phyloP scores from a whole-genome alignment of 139 green algal species.

The Haematococcus lacustris region DNA sequence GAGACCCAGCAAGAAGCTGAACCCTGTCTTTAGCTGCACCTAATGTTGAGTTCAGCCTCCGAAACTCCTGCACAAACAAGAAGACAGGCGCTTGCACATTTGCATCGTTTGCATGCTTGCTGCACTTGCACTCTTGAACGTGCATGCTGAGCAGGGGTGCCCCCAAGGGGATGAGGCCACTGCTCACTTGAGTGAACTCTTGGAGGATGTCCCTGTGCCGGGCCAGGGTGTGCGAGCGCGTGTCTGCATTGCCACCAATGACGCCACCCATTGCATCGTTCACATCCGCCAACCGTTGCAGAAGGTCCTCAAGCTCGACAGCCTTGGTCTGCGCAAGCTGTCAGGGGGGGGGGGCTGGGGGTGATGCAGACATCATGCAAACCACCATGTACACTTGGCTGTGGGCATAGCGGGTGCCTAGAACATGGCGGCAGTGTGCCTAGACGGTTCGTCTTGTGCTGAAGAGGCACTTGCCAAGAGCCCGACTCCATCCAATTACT shows the following conservation, averaged over 20 bases:
- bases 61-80: constrained; percentile 59
- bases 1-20: constrained; percentile 54
- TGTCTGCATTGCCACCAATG: constrained; percentile 50
- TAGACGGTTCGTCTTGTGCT: too few relatives aligned
- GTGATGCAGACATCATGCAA: neutral
- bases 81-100: neutral
- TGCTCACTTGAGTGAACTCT: constrained; percentile 71
- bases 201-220: constrained; percentile 89
- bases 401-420: too few relatives aligned
- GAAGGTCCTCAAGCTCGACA: constrained; percentile 66
- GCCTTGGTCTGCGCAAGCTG: constrained; percentile 60
- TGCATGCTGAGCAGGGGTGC: too few relatives aligned
- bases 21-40: constrained; percentile 58
- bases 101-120: constrained; percentile 2
- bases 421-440: too few relatives aligned
- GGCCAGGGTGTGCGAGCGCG: constrained; percentile 76
- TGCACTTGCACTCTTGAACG: neutral
- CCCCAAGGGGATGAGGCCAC: neutral
- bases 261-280: constrained; percentile 71
- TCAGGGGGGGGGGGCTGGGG: constrained; percentile 5
- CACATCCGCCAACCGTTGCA: constrained; percentile 70
- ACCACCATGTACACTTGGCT: too few relatives aligned
- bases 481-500: too few relatives aligned
- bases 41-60: constrained; percentile 55
- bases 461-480: too few relatives aligned